Evolutionary conservation across 129 eudicot species (phyloP).

Genomic region (Arctium lappa): DNA sequence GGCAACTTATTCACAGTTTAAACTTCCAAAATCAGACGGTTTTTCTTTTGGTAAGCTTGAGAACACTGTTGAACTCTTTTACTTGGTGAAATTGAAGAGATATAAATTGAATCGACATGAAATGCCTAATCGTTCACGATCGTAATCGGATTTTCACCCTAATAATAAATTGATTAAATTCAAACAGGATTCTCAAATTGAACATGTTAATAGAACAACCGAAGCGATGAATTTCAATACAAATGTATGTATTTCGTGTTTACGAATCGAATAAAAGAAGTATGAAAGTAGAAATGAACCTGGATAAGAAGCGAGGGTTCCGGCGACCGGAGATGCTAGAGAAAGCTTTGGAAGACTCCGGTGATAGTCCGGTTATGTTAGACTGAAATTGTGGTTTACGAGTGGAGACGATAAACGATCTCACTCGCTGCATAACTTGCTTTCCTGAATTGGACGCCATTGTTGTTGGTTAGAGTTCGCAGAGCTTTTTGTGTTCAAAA

Average conservation of each 20-base stretch:
- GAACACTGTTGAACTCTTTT: background rate
- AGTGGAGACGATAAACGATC: slow-evolving; percentile 20
- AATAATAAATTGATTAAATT: background rate
- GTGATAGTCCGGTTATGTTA: background rate
- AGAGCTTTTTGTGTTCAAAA: slow-evolving; percentile 1
- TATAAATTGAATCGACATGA: background rate
- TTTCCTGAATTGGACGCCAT: slow-evolving; percentile 30
- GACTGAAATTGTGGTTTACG: slow-evolving; percentile 24
- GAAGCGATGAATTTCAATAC: background rate
- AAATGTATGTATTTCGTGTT: background rate
- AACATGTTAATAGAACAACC: background rate
- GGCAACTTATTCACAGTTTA: background rate
- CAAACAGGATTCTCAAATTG: background rate
- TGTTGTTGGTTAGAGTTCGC: background rate
- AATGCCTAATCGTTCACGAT: background rate
- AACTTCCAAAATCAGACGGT: background rate
- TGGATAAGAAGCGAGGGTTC: slow-evolving; percentile 29
- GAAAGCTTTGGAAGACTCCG: slow-evolving; percentile 25
- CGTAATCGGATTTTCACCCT: background rate
- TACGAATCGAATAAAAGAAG: background rate
- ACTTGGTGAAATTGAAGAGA: background rate
- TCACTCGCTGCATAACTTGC: slow-evolving; percentile 19
- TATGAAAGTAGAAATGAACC: slow-evolving; percentile 7
- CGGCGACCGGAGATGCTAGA: slow-evolving; percentile 23
- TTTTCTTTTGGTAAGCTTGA: background rate